phyloP scores from a whole-genome alignment of 1,284 basidiomycete species.

The Pascua sp. region DNA sequence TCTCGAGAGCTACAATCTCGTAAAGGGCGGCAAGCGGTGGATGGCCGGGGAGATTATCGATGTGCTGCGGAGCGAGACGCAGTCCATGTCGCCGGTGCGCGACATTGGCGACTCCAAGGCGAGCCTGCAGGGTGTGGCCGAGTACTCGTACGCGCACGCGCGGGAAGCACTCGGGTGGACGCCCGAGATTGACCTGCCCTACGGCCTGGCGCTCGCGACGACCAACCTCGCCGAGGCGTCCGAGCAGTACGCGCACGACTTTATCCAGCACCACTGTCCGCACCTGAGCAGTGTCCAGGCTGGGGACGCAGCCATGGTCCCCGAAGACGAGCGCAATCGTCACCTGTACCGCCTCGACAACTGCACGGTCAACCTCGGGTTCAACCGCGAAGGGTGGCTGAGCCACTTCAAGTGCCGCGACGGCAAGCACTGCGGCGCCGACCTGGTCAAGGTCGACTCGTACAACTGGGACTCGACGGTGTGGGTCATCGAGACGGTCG shows the following conservation, averaged over 20 bases:
- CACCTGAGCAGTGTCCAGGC: neutral
- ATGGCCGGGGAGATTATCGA: constrained; percentile 34
- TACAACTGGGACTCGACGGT: constrained; percentile 43
- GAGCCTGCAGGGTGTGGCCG: constrained; percentile 6
- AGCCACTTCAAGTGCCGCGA: constrained; percentile 46
- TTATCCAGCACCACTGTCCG: constrained; percentile 30
- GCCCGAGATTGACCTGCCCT: constrained; percentile 21
- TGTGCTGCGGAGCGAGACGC: constrained; percentile 30
- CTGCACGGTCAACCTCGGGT: constrained; percentile 44
- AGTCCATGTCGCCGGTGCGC: constrained; percentile 39
- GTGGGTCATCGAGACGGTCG: constrained; percentile 26
- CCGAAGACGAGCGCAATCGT: constrained; percentile 38
- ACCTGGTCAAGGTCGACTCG: constrained; percentile 29
- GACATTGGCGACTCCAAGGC: constrained; percentile 30
- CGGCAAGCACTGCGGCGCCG: constrained; percentile 32
- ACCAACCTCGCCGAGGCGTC: constrained; percentile 23
- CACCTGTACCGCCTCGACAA: constrained; percentile 37
- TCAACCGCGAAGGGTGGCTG: constrained; percentile 37
- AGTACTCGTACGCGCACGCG: constrained; percentile 19
- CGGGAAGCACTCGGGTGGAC: constrained; percentile 26
- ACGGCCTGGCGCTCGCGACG: constrained; percentile 30
- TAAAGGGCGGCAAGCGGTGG: constrained; percentile 39
- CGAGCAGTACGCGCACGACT: constrained; percentile 29
- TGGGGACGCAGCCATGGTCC: constrained; percentile 2
- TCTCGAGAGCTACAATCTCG: constrained; percentile 34